Base-by-base conservation (phyloP, 2,329 filamentous ascomycete genomes). In the Cordyceps cateniannulata region DNA sequence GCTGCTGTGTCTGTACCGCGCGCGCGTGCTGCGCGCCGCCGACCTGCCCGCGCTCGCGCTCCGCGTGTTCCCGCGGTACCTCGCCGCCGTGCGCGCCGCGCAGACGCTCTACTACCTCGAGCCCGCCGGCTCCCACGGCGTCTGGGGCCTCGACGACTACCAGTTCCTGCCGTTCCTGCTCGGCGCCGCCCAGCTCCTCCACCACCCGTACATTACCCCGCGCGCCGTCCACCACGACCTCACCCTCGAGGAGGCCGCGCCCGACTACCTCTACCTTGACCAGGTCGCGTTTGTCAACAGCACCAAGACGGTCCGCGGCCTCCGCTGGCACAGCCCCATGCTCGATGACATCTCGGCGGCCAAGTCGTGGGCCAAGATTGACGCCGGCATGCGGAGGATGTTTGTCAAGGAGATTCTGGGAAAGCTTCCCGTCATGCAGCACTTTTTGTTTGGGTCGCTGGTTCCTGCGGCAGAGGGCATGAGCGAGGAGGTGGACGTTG, bases 321-420 rank as follows among this genome's bases (percentile, higher is more conserved):
- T 99, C 63, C 84, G 95, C 49, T 99, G 95, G 95, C 96, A 99
- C 70, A 93, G 88, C 65, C 95, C 96, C 3, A 98, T 99, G 96
- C 84, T 99, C 20, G 95, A 99, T 71, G 95, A 99, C 72, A 99
- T 99, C 65, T 95, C 90, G 3, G 87, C 91, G 1, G 89, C 93
- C 18, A 93, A 91, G 72, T 90, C 82, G 44, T 99, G 95, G 95
- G 78, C 75, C 65, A 99, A 99, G 79, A 89, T 99, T 54, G 93
- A 98, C 72, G 88, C 82, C 27, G 95, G 95, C 7, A 98, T 99
- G 96, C 84, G 90, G 63, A 90, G 91, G 66, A 99, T 99, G 96
- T 98, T 98, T 70, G 82, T 93, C 56, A 90, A 88, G 45, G 95
- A 99, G 74, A 93, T 99, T 1, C 75, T 99, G 56, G 87, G 89